A percentile compares a stretch with the other conserved stretches of the same genome.
These are phyloP conservation scores for Lizonia empirigonia DNA, from an alignment of 2,329 filamentous ascomycete genomes.

Conservation along the genomic window DNA sequence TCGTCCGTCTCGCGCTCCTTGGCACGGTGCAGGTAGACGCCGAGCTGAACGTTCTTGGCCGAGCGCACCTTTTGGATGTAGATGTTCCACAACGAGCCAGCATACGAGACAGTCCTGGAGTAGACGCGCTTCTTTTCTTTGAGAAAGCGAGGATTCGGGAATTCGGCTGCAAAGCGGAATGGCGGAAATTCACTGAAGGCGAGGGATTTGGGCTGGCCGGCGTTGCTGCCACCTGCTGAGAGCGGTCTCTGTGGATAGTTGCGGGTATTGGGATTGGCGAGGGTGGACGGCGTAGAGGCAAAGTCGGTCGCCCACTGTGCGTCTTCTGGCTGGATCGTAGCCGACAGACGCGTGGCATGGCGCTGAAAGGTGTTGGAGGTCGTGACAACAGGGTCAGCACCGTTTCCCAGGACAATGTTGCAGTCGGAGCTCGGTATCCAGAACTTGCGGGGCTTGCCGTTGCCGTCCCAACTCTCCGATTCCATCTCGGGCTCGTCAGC, in stretches of 20 bases:
- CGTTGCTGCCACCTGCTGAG: slow-evolving; percentile 44
- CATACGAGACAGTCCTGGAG: slow-evolving; percentile 64
- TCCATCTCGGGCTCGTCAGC: slow-evolving; percentile 45
- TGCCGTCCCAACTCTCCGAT: slow-evolving; percentile 60
- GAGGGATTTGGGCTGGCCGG: slow-evolving; percentile 48
- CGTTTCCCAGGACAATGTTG: slow-evolving; percentile 62
- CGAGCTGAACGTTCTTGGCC: slow-evolving; percentile 61
- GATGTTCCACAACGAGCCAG: slow-evolving; percentile 65
- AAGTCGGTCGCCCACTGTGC: slow-evolving; percentile 63
- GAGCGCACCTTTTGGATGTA: slow-evolving; percentile 65
- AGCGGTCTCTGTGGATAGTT: slow-evolving; percentile 40
- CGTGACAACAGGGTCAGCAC: slow-evolving; percentile 58
- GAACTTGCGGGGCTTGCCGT: slow-evolving; percentile 61
- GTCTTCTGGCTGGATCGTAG: slow-evolving; percentile 60
- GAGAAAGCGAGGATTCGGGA: slow-evolving; percentile 60
- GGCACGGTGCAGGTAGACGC: slow-evolving; percentile 64
- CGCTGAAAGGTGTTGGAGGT: slow-evolving; percentile 54
- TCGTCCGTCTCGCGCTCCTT: slow-evolving; percentile 61
- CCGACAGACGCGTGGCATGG: slow-evolving; percentile 55
- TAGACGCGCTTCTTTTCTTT: slow-evolving; percentile 66
- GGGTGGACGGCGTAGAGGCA: slow-evolving; percentile 53
- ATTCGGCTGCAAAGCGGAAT: slow-evolving; percentile 64
- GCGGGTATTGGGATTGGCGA: slow-evolving; percentile 43
- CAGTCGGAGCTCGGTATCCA: slow-evolving; percentile 63
- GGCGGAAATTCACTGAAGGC: slow-evolving; percentile 62